Evolutionary conservation across 441 rosid genomes (phyloP).

Genomic region (Erodium trifolium): DNA sequence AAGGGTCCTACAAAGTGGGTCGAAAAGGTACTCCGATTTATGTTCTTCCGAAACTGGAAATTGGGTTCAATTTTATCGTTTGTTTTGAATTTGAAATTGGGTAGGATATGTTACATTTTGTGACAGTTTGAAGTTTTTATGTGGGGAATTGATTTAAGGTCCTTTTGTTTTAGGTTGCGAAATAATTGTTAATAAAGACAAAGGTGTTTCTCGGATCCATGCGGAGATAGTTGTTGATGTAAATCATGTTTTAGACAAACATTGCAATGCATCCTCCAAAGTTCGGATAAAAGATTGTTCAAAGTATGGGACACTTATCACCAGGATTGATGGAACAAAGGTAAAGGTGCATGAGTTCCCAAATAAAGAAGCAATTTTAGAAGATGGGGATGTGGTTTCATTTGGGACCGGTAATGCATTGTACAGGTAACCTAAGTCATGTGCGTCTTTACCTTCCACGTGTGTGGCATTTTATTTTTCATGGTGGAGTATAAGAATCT

Average conservation of each 20-base stretch:
- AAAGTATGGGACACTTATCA: constrained; percentile 77
- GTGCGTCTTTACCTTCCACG: neutral
- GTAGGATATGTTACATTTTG: too few relatives aligned
- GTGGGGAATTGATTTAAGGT: neutral
- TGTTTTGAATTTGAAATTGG: neutral
- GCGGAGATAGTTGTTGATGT: constrained; percentile 60
- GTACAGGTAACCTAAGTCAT: constrained; percentile 44
- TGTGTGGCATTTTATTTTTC: neutral
- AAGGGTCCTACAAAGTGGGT: constrained; percentile 68
- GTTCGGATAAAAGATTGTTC: constrained; percentile 69
- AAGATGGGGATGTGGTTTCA: constrained; percentile 60
- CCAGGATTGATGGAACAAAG: constrained; percentile 32
- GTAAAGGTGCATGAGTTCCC: constrained; percentile 61
- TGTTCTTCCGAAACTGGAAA: neutral
- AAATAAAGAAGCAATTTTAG: constrained; percentile 45
- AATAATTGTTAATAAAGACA: constrained; percentile 64
- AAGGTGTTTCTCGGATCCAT: constrained; percentile 82
- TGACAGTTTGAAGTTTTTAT: neutral
- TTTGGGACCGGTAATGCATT: constrained; percentile 83
- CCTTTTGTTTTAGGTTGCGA: constrained; percentile 58
- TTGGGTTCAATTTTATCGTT: neutral
- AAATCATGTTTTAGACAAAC: constrained; percentile 22
- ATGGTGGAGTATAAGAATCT: neutral
- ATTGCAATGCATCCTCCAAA: constrained; percentile 23
- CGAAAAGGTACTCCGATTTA: constrained; percentile 49